phyloP scores from a whole-genome alignment of 2,329 filamentous ascomycete genomes.

The Pseudocercospora macadamiae region DNA sequence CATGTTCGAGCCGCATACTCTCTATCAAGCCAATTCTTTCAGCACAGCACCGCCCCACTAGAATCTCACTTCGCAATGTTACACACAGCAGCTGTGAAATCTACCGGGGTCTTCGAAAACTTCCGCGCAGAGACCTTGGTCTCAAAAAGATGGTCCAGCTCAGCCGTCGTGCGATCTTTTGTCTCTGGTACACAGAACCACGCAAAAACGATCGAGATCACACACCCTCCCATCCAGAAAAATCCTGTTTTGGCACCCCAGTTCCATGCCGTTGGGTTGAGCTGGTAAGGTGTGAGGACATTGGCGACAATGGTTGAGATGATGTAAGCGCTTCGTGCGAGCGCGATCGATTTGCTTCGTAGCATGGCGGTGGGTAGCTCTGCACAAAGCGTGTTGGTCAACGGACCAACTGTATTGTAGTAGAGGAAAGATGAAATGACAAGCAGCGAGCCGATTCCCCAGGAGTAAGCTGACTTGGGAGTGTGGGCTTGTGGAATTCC shows the following conservation, averaged over 20 bases:
- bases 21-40: neutral
- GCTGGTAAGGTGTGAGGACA: constrained; percentile 31
- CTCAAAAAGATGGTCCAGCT: constrained; percentile 50
- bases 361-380: neutral
- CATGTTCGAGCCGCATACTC: neutral
- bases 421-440: constrained; percentile 30
- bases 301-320: constrained; percentile 13
- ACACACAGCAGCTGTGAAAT: constrained; percentile 28
- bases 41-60: neutral
- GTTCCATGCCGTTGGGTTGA: constrained; percentile 29
- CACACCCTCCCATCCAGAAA: constrained; percentile 6
- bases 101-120: constrained; percentile 41
- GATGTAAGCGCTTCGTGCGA: neutral
- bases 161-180: constrained; percentile 50
- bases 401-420: constrained; percentile 33
- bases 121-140: constrained; percentile 47
- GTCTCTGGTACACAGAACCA: constrained; percentile 39
- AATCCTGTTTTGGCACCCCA: constrained; percentile 7
- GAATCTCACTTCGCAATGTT: neutral
- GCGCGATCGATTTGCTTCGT: neutral
- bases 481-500: neutral
- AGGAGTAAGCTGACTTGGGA: neutral
- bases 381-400: neutral
- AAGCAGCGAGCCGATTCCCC: constrained; percentile 8
- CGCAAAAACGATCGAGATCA: neutral